Percentiles rank a stretch among this genome's conserved stretches.
Conservation (phyloP, 2,329 filamentous ascomycete genomes). For the Aspergillus jensenii region DNA sequence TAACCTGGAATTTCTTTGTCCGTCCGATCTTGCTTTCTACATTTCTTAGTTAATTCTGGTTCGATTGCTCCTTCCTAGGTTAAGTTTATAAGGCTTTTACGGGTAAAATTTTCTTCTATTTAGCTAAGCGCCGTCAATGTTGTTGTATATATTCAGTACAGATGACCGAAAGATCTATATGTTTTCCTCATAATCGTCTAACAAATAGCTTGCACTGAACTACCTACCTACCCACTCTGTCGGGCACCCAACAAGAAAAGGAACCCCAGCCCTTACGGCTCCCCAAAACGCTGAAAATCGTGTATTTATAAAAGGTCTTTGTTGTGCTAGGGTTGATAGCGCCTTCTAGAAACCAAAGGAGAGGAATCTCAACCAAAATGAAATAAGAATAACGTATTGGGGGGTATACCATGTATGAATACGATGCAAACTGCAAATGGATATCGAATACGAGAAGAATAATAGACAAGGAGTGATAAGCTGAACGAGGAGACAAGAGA, state of each 20-base stretch:
- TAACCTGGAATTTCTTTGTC: background rate
- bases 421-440: constrained; percentile 5
- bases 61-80: background rate
- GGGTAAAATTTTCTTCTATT: too few species aligned
- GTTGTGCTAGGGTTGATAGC: background rate
- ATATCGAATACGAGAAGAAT: constrained; percentile 8
- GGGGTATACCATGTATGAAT: constrained; percentile 9
- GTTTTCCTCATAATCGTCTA: background rate
- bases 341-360: constrained; percentile 1
- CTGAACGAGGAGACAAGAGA: background rate
- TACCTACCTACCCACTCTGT: background rate
- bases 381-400: constrained; percentile 4
- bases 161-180: background rate
- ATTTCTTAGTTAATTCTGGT: background rate
- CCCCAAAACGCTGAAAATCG: background rate
- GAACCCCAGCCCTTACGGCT: background rate
- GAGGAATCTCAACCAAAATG: background rate
- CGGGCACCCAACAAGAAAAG: background rate
- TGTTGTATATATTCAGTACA: background rate
- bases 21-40: background rate
- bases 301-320: background rate
- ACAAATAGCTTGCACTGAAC: background rate
- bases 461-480: background rate
- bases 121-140: too few species aligned
- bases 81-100: background rate